These are phyloP conservation scores for Silybum marianum DNA, from an alignment of 129 eudicot genomes.

Conservation along the genomic window DNA sequence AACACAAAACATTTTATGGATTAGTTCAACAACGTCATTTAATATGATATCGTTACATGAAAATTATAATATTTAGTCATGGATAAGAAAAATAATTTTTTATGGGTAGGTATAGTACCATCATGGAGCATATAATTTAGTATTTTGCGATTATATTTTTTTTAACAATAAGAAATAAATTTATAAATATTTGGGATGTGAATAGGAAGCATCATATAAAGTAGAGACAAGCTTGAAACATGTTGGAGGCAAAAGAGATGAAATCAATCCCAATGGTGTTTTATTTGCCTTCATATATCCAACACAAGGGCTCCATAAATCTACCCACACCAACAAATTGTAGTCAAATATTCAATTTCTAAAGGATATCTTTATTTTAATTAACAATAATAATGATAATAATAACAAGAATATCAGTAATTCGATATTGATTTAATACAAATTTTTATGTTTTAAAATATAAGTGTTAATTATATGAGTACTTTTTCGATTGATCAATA, in stretches of 20 bases:
- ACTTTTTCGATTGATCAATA: too few relatives aligned
- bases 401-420: not conserved
- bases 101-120: not conserved
- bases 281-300: conserved; percentile 30
- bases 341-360: not conserved
- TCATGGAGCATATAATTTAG: conserved; percentile 1
- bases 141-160: conserved; percentile 20
- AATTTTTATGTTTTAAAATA: not conserved
- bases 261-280: conserved; percentile 29
- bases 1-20: not conserved
- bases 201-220: conserved; percentile 22
- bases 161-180: not conserved
- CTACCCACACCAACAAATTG: conserved; percentile 9
- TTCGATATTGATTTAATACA: not conserved
- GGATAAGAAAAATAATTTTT: not conserved
- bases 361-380: not conserved
- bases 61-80: not conserved
- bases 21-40: not conserved
- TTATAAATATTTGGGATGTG: conserved; percentile 17
- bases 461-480: not conserved
- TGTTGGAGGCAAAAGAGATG: conserved; percentile 33
- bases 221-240: conserved; percentile 30
- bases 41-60: too few relatives aligned
- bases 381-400: not conserved
- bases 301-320: conserved; percentile 40